Base-by-base conservation (phyloP, 805 yeast species). In the Blastobotrys muscicola region DNA sequence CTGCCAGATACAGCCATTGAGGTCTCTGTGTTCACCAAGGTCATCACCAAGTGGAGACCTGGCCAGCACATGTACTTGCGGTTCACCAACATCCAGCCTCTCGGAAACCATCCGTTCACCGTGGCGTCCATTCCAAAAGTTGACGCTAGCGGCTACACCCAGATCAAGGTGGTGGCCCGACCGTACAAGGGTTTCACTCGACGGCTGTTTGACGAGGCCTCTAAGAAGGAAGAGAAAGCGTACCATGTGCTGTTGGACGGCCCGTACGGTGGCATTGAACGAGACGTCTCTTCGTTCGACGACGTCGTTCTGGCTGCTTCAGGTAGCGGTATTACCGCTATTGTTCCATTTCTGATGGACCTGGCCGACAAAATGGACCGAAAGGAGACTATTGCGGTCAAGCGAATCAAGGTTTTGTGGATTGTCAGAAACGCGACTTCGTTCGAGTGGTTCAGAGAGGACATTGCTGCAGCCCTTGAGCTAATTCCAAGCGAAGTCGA, bases 261-360 rank as follows among this genome's bases (percentile, higher is more conserved):
- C 0, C 77, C 78, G 0, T 67, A 60, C 46, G 76, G 76, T 0
- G 72, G 68, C 2, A 53, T 56, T 16, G 59, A 60, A 36, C 72
- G 71, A 43, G 66, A 71, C 3, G 57, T 71, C 32, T 51, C 60
- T 9, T 58, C 65, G 8, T 74, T 73, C 48, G 74, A 72, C 38
- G 45, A 67, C 8, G 59, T 58, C 8, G 38, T 66, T 3, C 64
- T 71, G 35, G 45, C 72, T 11, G 61, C 61, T 10, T 67, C 69
- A 3, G 78, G 77, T 1, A 60, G 70, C 1, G 78, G 78, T 2
- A 68, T 66, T 4, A 63, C 76, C 1, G 49, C 51, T 4, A 45
- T 39, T 16, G 12, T 45, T 11, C 48, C 51, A 9, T 39, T 50
- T 36, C 30, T 50, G 14, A 14, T 7, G 7, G 40, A 40, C 10